Evolutionary conservation across 2,329 filamentous ascomycete species (phyloP), one percentile per base, ranked within the genome.

Genomic region (Anthostomella pinea): DNA sequence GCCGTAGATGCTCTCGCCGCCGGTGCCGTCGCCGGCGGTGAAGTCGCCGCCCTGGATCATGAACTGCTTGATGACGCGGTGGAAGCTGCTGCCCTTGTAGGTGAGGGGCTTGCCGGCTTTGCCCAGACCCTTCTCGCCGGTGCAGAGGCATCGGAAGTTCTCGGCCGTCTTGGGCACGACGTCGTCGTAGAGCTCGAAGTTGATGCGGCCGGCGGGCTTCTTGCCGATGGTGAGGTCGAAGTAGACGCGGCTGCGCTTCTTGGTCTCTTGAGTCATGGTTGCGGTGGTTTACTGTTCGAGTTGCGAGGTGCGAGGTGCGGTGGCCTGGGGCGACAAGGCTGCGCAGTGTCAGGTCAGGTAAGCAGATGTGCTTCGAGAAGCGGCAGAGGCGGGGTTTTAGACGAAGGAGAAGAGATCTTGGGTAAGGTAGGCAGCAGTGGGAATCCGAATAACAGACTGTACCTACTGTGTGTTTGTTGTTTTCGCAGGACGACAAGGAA

Each of bases 21-120:
- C 91, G 17, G 91, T 97, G 49, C 91, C 93, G 62, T 97, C 91
- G 62, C 88, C 88, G 37, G 80, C 83, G 31, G 91, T 98, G 65
- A 98, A 98, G 66, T 97, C 93, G 66, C 93, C 91, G 59, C 93
- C 90, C 70, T 96, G 86, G 58, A 96, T 93, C 91, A 98, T 97
- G 69, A 98, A 98, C 57, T 87, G 79, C 75, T 96, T 96, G 72
- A 98, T 98, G 48, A 98, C 86, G 33, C 91, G 86, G 73, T 98
- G 91, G 75, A 98, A 97, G 53, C 71, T 73, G 43, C 87, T 94
- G 52, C 87, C 85, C 74, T 96, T 96, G 79, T 88, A 98, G 72
- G 87, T 85, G 35, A 98, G 77, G 29, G 84, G 85, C 68, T 90
- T 90, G 62, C 89, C 90, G 19, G 78, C 67, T 61, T 87, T 86